Conservation (phyloP, 2,329 filamentous ascomycete genomes). For the Alternaria angustiovoidea region DNA sequence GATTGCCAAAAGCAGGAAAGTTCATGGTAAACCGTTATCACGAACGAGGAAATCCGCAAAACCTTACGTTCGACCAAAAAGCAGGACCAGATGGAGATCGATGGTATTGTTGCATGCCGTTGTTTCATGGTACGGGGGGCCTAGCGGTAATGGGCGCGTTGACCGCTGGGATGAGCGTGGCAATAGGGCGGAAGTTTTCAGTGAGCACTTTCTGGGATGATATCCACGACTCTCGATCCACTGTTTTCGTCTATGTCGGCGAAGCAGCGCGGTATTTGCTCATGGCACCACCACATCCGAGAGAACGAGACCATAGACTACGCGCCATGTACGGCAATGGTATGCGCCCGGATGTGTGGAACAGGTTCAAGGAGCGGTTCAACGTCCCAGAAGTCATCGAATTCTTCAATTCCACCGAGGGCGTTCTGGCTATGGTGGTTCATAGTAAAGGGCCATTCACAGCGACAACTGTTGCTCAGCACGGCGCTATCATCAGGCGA, state of each 20-base stretch:
- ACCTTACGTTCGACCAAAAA: slow-evolving; percentile 43
- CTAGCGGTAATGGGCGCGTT: slow-evolving; percentile 63
- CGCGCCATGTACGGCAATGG: slow-evolving; percentile 71
- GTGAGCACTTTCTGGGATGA: slow-evolving; percentile 75
- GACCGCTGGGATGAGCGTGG: slow-evolving; percentile 57
- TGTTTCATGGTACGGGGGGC: slow-evolving; percentile 78
- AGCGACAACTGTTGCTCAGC: slow-evolving; percentile 70
- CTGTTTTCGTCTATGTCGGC: slow-evolving; percentile 78
- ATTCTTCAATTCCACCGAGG: slow-evolving; percentile 81
- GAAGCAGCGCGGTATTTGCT: slow-evolving; percentile 78
- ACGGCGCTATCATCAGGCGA: slow-evolving; percentile 67
- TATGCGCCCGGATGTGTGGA: slow-evolving; percentile 73
- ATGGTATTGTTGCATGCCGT: slow-evolving; percentile 78
- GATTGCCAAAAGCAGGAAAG: slow-evolving; percentile 67
- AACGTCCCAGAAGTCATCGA: slow-evolving; percentile 69
- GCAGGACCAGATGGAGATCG: slow-evolving; percentile 59
- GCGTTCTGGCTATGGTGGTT: slow-evolving; percentile 67
- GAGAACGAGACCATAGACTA: slow-evolving; percentile 66
- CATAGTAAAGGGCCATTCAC: slow-evolving; percentile 62
- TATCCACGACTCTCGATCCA: slow-evolving; percentile 70
- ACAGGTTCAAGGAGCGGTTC: slow-evolving; percentile 68
- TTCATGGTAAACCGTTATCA: slow-evolving; percentile 40
- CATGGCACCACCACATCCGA: slow-evolving; percentile 67
- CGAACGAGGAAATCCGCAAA: slow-evolving; percentile 46
- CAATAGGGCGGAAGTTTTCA: slow-evolving; percentile 71